Conservation (phyloP, 345 rosid species). For the Pelargonium nanum region DNA sequence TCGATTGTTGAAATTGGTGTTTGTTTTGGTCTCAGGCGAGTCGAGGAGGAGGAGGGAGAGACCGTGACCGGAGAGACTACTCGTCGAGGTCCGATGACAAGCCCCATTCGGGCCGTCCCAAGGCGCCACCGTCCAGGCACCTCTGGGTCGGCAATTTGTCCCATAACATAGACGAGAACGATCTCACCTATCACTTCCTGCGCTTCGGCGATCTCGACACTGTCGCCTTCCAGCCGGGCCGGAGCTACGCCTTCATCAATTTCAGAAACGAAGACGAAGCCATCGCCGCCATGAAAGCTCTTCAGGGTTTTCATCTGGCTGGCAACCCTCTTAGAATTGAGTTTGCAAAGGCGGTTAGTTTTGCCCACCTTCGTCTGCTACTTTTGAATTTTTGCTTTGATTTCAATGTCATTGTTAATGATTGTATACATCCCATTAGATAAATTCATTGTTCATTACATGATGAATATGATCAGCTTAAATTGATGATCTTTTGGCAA, state of each 20-base stretch:
- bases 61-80: constrained; percentile 28
- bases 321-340: constrained; percentile 87
- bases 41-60: constrained; percentile 39
- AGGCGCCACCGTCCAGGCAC: constrained; percentile 62
- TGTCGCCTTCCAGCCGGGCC: constrained; percentile 69
- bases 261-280: constrained; percentile 60
- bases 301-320: constrained; percentile 64
- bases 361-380: constrained; percentile 21
- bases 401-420: neutral
- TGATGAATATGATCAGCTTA: neutral
- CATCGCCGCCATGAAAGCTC: constrained; percentile 53
- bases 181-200: constrained; percentile 38
- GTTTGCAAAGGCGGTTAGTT: constrained; percentile 99
- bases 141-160: constrained; percentile 91
- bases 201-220: constrained; percentile 71
- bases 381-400: constrained; percentile 1
- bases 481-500: neutral
- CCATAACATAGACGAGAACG: constrained; percentile 42
- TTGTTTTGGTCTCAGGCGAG: neutral
- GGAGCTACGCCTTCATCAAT: constrained; percentile 78
- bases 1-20: neutral
- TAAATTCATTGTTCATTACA: neutral
- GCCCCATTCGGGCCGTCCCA: constrained; percentile 17
- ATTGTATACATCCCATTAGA: neutral
- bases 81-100: constrained; percentile 23